Percentiles rank a stretch among this genome's conserved stretches.
These are phyloP conservation scores for Epichloe scottii DNA, from an alignment of 2,329 filamentous ascomycete species.

Conservation along the genomic window DNA sequence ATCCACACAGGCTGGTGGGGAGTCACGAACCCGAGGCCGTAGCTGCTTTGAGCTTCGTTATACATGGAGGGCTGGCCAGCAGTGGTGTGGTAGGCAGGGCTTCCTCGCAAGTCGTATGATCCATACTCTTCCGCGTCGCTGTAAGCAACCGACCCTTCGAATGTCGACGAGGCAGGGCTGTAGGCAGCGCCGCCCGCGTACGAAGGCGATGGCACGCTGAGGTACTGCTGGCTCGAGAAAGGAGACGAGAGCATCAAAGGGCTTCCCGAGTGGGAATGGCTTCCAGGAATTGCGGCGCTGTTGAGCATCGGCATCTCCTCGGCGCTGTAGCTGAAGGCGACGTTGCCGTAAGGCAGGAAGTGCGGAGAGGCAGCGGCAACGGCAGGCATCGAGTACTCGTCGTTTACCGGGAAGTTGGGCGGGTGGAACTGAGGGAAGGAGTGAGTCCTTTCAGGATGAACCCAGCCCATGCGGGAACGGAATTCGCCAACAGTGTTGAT, in stretches of 20 bases:
- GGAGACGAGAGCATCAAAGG: constrained; percentile 45
- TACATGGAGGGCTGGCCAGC: constrained; percentile 34
- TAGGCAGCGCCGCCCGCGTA: constrained; percentile 42
- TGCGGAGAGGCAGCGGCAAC: constrained; percentile 13
- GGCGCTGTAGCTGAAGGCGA: constrained; percentile 50
- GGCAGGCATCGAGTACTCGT: constrained; percentile 26
- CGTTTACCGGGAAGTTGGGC: constrained; percentile 39
- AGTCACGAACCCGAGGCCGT: constrained; percentile 47
- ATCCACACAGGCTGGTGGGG: constrained; percentile 50
- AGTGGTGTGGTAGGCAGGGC: constrained; percentile 28
- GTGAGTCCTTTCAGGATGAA: constrained; percentile 43
- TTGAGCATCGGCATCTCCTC: constrained; percentile 47
- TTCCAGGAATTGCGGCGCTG: constrained; percentile 29
- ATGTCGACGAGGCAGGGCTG: constrained; percentile 51
- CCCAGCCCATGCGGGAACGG: constrained; percentile 56
- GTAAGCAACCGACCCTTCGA: constrained; percentile 48
- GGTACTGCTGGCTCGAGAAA: constrained; percentile 42
- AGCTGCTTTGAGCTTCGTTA: constrained; percentile 28
- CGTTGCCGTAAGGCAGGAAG: constrained; percentile 43
- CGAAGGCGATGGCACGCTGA: constrained; percentile 50
- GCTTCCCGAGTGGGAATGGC: constrained; percentile 36
- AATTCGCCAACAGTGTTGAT: constrained; percentile 58
- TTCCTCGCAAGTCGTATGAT: constrained; percentile 32
- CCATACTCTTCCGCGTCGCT: constrained; percentile 48
- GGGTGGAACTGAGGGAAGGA: constrained; percentile 49